A percentile compares a stretch with the other conserved stretches of the same genome.
Evolutionary conservation across 441 rosid genomes (phyloP).

Genomic region (Lepidium campestre): DNA sequence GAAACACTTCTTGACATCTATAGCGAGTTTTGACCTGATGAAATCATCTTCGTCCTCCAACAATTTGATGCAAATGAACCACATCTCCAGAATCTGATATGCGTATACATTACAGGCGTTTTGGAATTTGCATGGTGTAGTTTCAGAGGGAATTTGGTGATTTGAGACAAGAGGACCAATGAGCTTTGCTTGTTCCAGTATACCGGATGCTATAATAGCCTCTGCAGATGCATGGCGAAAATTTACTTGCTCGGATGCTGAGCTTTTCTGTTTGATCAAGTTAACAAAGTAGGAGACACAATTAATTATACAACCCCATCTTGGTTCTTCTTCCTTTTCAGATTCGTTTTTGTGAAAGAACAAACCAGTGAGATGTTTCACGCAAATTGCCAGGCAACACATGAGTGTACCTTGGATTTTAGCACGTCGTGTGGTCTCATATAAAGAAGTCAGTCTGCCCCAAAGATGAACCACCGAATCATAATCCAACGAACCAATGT

Average conservation of each 20-base stretch:
- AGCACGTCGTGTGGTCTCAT: slow-evolving; percentile 48
- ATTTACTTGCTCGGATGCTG: slow-evolving; percentile 75
- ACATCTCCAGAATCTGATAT: slow-evolving; percentile 52
- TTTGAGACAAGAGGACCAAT: slow-evolving; percentile 47
- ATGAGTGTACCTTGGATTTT: slow-evolving; percentile 67
- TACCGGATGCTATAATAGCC: slow-evolving; percentile 77
- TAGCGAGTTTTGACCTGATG: slow-evolving; percentile 67
- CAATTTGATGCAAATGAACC: slow-evolving; percentile 79
- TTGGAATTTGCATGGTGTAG: slow-evolving; percentile 25
- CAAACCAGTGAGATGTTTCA: slow-evolving; percentile 45
- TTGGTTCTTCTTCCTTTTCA: slow-evolving; percentile 29
- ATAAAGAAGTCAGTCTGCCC: slow-evolving; percentile 56
- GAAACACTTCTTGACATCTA: slow-evolving; percentile 64
- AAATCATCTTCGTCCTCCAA: slow-evolving; percentile 94
- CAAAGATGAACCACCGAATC: slow-evolving; percentile 62
- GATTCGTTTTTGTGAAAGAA: slow-evolving; percentile 32
- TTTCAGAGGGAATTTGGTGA: slow-evolving; percentile 33
- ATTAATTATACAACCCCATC: slow-evolving; percentile 35
- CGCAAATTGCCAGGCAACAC: slow-evolving; percentile 83
- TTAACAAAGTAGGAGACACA: slow-evolving; percentile 48
- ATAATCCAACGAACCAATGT: slow-evolving; percentile 53
- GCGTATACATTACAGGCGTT: slow-evolving; percentile 44
- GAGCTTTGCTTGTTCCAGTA: slow-evolving; percentile 74
- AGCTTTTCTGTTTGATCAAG: slow-evolving; percentile 63
- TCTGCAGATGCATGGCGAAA: slow-evolving; percentile 84